These are phyloP conservation scores for Solanum habrochaites DNA, from an alignment of 257 asterid genomes.

Conservation along the genomic window DNA sequence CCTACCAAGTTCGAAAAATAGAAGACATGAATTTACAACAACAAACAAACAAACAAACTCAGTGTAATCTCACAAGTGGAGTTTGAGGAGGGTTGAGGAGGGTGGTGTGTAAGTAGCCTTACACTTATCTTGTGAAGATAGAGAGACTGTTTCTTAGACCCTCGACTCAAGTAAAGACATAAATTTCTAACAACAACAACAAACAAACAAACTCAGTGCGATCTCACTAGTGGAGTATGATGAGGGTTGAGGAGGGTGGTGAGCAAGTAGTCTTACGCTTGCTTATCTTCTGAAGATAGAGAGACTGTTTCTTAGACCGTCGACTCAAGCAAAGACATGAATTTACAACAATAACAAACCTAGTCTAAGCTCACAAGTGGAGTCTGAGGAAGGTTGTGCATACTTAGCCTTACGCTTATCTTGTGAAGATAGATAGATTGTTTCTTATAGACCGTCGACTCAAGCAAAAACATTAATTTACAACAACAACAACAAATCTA, in stretches of 20 bases:
- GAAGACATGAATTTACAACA: not conserved
- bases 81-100: too few relatives aligned
- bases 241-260: not conserved
- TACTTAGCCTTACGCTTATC: not conserved
- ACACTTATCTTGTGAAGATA: not conserved
- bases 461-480: not conserved
- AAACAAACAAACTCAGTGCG: not conserved
- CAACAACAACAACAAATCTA: not conserved
- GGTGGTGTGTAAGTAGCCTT: not conserved
- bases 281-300: not conserved
- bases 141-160: not conserved
- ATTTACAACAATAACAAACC: not conserved
- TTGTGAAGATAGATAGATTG: not conserved
- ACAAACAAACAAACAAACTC: not conserved
- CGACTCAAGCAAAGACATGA: not conserved
- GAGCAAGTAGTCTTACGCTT: not conserved
- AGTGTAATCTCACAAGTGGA: not conserved
- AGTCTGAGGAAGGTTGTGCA: too few relatives aligned
- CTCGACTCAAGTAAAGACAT: not conserved
- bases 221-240: not conserved
- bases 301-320: not conserved
- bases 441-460: not conserved
- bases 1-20: slow-evolving; percentile 20
- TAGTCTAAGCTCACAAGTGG: not conserved
- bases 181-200: not conserved